phyloP scores from a whole-genome alignment of 441 rosid species.

The Erodium chrysanthum region DNA sequence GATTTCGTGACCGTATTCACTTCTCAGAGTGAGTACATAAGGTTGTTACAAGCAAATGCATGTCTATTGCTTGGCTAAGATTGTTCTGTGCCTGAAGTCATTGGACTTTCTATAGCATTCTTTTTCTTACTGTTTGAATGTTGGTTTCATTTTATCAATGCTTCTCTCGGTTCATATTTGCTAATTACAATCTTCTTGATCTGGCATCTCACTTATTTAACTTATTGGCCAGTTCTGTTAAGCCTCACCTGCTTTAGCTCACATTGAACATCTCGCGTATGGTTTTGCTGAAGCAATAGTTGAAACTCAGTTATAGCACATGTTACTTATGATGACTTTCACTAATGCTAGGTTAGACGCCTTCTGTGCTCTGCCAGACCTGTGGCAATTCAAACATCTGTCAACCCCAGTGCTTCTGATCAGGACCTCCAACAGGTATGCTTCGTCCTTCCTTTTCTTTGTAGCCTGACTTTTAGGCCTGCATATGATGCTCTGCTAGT shows the following conservation, averaged over 20 bases:
- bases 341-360: slow-evolving; percentile 65
- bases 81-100: slow-evolving; percentile 5
- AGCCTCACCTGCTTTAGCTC: not conserved
- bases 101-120: not conserved
- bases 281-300: slow-evolving; percentile 10
- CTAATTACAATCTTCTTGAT: not conserved
- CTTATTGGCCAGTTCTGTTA: slow-evolving; percentile 1
- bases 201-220: not conserved
- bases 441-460: slow-evolving; percentile 13
- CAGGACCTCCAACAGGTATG: slow-evolving; percentile 95
- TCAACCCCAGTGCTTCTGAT: slow-evolving; percentile 70
- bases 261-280: slow-evolving; percentile 1
- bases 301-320: slow-evolving; percentile 18
- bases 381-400: slow-evolving; percentile 77
- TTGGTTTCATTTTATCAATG: not conserved
- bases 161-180: not conserved
- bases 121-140: not conserved
- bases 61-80: not conserved
- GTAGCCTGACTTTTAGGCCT: not conserved
- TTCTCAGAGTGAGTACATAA: slow-evolving; percentile 2
- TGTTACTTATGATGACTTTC: slow-evolving; percentile 17
- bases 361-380: slow-evolving; percentile 81
- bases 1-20: not conserved
- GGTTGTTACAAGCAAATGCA: not conserved
- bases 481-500: not conserved